Conservation (phyloP, 805 yeast species). For the Kodamaea restingae region DNA sequence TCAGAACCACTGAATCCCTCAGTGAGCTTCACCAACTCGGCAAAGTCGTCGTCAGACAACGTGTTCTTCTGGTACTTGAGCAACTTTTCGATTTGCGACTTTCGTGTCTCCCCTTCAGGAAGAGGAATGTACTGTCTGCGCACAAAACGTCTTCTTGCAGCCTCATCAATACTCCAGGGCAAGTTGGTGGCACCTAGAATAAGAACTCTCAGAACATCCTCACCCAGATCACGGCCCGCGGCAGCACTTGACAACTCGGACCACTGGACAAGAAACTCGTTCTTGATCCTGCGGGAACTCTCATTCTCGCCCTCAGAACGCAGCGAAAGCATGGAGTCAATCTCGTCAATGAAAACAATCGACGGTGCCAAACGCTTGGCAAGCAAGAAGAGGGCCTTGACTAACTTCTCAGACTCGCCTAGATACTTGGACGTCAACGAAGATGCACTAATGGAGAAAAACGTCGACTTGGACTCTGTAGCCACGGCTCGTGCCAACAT, state of each 20-base stretch:
- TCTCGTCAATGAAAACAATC: conserved; percentile 93
- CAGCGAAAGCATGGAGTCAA: conserved; percentile 82
- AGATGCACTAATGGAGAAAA: conserved; percentile 87
- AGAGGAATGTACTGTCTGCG: conserved; percentile 90
- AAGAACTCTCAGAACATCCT: conserved; percentile 58
- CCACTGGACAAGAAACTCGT: conserved; percentile 94
- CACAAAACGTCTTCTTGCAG: conserved; percentile 90
- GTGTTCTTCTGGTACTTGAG: conserved; percentile 70
- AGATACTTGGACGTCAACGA: conserved; percentile 81
- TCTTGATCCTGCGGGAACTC: conserved; percentile 83
- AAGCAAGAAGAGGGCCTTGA: conserved; percentile 78
- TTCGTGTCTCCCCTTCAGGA: conserved; percentile 82
- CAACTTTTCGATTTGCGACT: conserved; percentile 63
- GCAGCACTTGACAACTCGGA: conserved; percentile 83
- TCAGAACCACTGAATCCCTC: conserved; percentile 91
- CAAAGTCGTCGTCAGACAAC: conserved; percentile 58
- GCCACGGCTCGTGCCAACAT: conserved; percentile 98
- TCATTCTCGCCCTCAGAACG: conserved; percentile 79
- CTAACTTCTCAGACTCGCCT: conserved; percentile 93
- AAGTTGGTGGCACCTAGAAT: conserved; percentile 92
- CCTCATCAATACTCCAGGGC: conserved; percentile 98
- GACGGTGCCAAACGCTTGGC: conserved; percentile 88
- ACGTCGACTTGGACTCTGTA: conserved; percentile 88
- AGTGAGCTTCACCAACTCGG: conserved; percentile 59
- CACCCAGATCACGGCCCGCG: conserved; percentile 55